phyloP scores from a whole-genome alignment of 1,139 yeast genomes.

The Arxiozyma bovina region DNA sequence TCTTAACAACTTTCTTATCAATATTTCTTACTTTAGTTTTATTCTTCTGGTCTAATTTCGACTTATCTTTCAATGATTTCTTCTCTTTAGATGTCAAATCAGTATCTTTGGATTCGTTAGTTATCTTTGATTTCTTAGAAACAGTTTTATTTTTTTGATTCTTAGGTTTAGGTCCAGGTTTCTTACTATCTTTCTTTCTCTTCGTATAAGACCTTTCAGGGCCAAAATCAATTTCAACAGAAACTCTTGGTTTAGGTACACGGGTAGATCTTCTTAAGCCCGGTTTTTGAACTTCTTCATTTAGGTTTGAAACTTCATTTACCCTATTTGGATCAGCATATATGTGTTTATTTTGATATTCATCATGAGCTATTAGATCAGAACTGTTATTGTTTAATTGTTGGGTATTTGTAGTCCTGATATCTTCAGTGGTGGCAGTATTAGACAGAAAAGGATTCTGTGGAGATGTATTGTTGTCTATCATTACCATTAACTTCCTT shows the following conservation, averaged over 20 bases:
- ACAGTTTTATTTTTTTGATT: neutral
- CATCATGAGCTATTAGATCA: neutral
- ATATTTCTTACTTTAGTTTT: neutral
- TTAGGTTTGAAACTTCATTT: neutral
- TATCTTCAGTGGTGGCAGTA: neutral
- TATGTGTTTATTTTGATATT: neutral
- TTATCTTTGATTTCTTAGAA: neutral
- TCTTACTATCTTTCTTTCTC: constrained; percentile 5
- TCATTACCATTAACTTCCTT: neutral
- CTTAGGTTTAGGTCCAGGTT: constrained; percentile 8
- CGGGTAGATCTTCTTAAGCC: constrained; percentile 21
- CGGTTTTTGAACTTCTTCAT: neutral
- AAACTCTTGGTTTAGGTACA: constrained; percentile 16
- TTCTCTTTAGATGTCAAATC: constrained; percentile 8
- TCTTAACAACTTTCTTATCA: neutral
- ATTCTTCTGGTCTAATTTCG: constrained; percentile 6
- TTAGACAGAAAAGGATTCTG: neutral
- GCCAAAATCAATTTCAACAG: constrained; percentile 9
- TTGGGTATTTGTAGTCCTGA: neutral
- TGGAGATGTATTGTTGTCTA: neutral
- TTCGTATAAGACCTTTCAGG: constrained; percentile 11
- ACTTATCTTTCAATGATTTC: constrained; percentile 6
- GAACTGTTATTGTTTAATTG: neutral
- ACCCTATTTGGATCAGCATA: neutral
- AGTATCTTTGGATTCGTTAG: neutral